These are phyloP conservation scores for Auxenochlorella pyrenoidosa DNA, from an alignment of 139 green algal genomes.

Conservation along the genomic window DNA sequence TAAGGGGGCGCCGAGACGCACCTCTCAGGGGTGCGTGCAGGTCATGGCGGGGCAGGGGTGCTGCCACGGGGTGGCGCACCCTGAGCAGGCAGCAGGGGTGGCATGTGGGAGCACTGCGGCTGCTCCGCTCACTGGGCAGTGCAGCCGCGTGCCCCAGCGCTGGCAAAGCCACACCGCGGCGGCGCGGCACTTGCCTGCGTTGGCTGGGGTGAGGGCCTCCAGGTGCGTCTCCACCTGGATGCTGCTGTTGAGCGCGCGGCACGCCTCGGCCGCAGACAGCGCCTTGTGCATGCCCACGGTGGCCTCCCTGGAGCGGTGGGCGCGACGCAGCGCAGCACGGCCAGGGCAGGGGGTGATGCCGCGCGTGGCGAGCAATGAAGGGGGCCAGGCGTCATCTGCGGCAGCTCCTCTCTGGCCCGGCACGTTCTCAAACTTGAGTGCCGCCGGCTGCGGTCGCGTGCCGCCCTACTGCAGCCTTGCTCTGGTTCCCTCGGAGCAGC, in stretches of 20 bases:
- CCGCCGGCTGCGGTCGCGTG: too few relatives aligned
- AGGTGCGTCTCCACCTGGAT: constrained; percentile 66
- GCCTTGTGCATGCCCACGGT: constrained; percentile 83
- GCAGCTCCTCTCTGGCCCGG: too few relatives aligned
- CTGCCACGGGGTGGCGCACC: too few relatives aligned
- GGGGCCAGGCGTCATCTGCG: too few relatives aligned
- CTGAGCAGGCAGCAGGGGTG: too few relatives aligned
- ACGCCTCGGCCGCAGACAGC: constrained; percentile 69
- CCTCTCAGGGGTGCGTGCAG: too few relatives aligned
- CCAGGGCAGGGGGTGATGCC: background rate
- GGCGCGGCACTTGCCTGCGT: constrained; percentile 50
- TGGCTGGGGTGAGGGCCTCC: constrained; percentile 72
- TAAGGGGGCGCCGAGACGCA: background rate
- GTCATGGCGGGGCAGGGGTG: too few relatives aligned
- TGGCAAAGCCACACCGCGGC: background rate
- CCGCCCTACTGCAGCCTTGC: too few relatives aligned
- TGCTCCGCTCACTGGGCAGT: too few relatives aligned
- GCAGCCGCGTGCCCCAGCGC: background rate
- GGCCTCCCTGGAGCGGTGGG: constrained; percentile 50
- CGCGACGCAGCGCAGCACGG: background rate
- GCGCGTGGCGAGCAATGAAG: background rate
- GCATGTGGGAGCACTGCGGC: too few relatives aligned
- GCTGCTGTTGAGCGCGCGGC: constrained; percentile 72
- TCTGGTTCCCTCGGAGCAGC: background rate
- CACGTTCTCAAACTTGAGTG: too few relatives aligned